Conservation (phyloP, 768 basidiomycete genomes). For the Tylopilus balloui region DNA sequence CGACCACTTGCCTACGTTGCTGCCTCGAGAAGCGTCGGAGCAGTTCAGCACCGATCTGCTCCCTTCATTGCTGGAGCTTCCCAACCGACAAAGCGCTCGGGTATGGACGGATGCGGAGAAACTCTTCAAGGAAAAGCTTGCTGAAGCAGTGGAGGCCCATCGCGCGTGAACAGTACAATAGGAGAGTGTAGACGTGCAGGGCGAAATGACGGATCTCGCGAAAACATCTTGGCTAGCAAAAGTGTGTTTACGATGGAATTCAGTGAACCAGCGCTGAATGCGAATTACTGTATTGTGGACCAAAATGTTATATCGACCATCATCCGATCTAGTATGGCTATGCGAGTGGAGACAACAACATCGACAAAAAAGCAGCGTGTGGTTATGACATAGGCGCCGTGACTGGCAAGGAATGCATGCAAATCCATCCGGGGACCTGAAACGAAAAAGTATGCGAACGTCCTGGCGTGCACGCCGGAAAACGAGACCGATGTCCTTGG, state of each 20-base stretch:
- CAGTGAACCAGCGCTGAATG: background rate
- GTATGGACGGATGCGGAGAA: conserved; percentile 89
- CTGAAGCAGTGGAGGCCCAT: conserved; percentile 39
- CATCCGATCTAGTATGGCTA: background rate
- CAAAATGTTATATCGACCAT: background rate
- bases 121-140: conserved; percentile 67
- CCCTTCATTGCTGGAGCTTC: conserved; percentile 78
- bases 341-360: background rate
- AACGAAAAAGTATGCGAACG: background rate
- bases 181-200: background rate
- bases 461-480: background rate
- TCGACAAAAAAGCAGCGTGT: background rate
- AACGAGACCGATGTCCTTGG: background rate
- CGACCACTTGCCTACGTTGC: conserved; percentile 91
- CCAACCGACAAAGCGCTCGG: conserved; percentile 55
- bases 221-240: background rate
- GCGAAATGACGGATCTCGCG: background rate
- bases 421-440: background rate
- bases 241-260: background rate
- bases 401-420: background rate
- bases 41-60: conserved; percentile 88
- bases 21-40: conserved; percentile 95
- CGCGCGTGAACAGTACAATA: background rate
- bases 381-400: background rate
- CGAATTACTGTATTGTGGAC: background rate